phyloP scores from a whole-genome alignment of 352 stramenopile genomes.

The Phytophthora kernoviae region DNA sequence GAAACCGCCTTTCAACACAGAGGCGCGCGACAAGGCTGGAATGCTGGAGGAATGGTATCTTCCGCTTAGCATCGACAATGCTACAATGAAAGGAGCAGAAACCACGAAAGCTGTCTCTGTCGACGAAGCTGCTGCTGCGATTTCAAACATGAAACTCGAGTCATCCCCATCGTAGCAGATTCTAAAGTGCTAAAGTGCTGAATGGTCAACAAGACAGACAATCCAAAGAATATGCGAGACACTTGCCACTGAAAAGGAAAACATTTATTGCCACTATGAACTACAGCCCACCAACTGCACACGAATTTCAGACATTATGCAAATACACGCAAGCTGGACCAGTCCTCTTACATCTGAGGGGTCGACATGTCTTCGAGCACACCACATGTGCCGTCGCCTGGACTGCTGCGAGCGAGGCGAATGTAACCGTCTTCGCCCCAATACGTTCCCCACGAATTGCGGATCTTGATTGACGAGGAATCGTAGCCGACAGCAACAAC shows the following conservation, averaged over 20 bases:
- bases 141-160: conserved; percentile 19
- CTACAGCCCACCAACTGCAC: conserved; percentile 12
- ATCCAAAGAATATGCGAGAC: not conserved
- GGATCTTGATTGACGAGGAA: conserved; percentile 92
- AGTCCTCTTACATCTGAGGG: conserved; percentile 28
- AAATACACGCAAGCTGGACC: conserved; percentile 4
- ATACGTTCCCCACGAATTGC: conserved; percentile 95
- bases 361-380: conserved; percentile 57
- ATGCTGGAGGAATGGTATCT: conserved; percentile 61
- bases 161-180: conserved; percentile 1
- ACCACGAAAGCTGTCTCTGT: conserved; percentile 1
- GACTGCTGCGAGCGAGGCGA: conserved; percentile 75
- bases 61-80: conserved; percentile 29
- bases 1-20: conserved; percentile 67
- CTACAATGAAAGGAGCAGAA: conserved; percentile 3
- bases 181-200: not conserved
- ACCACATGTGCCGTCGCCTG: conserved; percentile 49
- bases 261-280: conserved; percentile 4
- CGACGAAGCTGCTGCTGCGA: conserved; percentile 18
- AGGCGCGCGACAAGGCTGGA: conserved; percentile 45
- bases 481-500: conserved; percentile 97
- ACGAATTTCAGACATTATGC: conserved; percentile 4
- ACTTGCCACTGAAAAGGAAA: not conserved
- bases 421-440: conserved; percentile 95
- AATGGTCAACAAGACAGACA: not conserved